Evolutionary conservation across 1,284 basidiomycete species (phyloP).

Genomic region (Microbotryomycetes sp.): DNA sequence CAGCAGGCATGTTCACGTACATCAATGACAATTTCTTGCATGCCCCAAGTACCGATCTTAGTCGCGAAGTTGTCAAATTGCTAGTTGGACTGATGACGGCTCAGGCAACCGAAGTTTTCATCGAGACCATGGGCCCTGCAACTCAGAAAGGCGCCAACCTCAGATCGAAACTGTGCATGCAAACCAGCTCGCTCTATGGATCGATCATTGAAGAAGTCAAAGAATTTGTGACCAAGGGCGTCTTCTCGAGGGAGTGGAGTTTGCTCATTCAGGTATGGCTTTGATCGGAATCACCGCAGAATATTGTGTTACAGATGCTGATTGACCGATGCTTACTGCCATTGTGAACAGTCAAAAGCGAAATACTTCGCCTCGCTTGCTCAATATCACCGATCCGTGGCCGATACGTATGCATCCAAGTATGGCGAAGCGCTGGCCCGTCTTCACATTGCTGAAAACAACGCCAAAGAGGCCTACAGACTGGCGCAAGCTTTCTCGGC

Average conservation of each 20-base stretch:
- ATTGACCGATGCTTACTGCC: neutral
- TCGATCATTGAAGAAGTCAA: slow-evolving; percentile 80
- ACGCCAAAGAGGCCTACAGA: slow-evolving; percentile 77
- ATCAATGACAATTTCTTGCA: slow-evolving; percentile 99
- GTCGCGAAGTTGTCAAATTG: slow-evolving; percentile 88
- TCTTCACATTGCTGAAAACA: slow-evolving; percentile 66
- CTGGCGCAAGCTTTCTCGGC: slow-evolving; percentile 65
- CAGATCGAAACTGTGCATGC: slow-evolving; percentile 76
- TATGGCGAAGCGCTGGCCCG: slow-evolving; percentile 83
- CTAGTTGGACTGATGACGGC: slow-evolving; percentile 78
- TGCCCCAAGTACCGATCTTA: slow-evolving; percentile 94
- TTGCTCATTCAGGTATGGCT: slow-evolving; percentile 64
- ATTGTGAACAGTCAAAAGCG: slow-evolving; percentile 63
- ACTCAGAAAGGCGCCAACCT: slow-evolving; percentile 79
- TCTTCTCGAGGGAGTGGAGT: slow-evolving; percentile 94
- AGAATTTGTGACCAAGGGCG: slow-evolving; percentile 90
- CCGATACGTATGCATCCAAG: slow-evolving; percentile 68
- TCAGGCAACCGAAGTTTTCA: slow-evolving; percentile 93
- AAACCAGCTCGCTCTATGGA: slow-evolving; percentile 73
- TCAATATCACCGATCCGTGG: slow-evolving; percentile 77
- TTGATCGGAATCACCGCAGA: neutral
- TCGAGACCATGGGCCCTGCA: slow-evolving; percentile 73
- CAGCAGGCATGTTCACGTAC: slow-evolving; percentile 94
- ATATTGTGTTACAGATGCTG: neutral
- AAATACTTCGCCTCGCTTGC: slow-evolving; percentile 82